These are phyloP conservation scores for Leccinum pachyderme DNA, from an alignment of 1,284 basidiomycete genomes.

Conservation along the genomic window DNA sequence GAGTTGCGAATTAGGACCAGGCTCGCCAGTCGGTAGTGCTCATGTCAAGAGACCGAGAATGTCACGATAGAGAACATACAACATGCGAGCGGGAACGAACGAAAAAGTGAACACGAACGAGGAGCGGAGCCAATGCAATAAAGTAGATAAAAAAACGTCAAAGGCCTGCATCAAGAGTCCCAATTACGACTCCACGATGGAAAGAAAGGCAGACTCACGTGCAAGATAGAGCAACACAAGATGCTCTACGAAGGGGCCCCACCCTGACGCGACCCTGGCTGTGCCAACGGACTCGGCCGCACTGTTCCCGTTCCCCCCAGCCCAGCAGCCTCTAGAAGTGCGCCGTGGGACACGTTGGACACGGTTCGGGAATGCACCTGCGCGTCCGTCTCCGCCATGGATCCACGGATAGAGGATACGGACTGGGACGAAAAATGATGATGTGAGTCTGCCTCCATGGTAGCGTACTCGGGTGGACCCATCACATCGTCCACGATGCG, in stretches of 20 bases:
- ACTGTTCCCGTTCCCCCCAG: conserved; percentile 6
- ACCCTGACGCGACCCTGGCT: background rate
- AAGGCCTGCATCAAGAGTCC: background rate
- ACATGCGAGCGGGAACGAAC: background rate
- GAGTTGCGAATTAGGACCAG: conserved; percentile 7
- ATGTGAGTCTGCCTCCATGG: background rate
- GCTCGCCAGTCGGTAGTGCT: background rate
- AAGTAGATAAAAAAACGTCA: background rate
- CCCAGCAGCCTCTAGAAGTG: conserved; percentile 26
- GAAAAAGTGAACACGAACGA: background rate
- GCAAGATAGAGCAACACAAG: conserved; percentile 4
- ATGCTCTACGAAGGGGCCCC: background rate
- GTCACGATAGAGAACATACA: background rate
- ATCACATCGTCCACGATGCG: conserved; percentile 53
- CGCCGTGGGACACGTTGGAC: conserved; percentile 22
- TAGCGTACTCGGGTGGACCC: conserved; percentile 35
- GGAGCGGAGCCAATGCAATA: background rate
- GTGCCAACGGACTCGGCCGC: conserved; percentile 25
- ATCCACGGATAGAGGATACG: conserved; percentile 22
- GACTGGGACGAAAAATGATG: conserved; percentile 25
- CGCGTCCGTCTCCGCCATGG: conserved; percentile 7
- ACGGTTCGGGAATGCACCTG: conserved; percentile 12
- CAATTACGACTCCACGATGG: background rate
- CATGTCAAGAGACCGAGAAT: too few relatives aligned
- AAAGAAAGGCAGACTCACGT: background rate